These are phyloP conservation scores for Bauhinia variegata DNA, from an alignment of 306 rosid species.

Conservation along the genomic window DNA sequence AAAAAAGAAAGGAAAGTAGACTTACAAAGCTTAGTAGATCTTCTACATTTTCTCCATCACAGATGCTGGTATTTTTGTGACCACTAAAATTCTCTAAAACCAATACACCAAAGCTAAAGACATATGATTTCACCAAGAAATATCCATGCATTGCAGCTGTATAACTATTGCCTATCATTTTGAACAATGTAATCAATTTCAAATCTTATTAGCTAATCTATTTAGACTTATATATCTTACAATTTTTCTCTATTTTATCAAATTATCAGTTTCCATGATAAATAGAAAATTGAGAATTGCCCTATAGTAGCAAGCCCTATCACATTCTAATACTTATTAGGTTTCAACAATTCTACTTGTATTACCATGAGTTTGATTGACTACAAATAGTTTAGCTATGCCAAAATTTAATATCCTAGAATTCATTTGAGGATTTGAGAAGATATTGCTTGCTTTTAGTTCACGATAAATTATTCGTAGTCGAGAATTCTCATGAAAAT, in stretches of 20 bases:
- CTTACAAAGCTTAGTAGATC: conserved; percentile 53
- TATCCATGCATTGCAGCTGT: conserved; percentile 50
- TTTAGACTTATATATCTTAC: background rate
- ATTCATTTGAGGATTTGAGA: conserved; percentile 34
- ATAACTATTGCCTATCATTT: conserved; percentile 43
- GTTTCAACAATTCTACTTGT: conserved; percentile 6
- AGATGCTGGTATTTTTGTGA: conserved; percentile 26
- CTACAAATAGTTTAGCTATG: background rate
- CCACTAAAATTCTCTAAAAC: conserved; percentile 62
- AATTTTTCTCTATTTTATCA: background rate
- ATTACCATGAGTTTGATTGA: background rate
- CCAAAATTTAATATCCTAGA: conserved; percentile 39
- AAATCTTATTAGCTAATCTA: background rate
- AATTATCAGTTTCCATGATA: no score
- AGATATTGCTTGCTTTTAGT: conserved; percentile 36
- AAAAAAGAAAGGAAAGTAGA: background rate
- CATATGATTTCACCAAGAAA: conserved; percentile 47
- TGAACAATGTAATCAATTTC: background rate
- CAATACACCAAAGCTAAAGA: conserved; percentile 55
- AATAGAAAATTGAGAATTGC: no score
- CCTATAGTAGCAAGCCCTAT: background rate
- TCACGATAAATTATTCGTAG: conserved; percentile 33
- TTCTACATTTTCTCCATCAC: conserved; percentile 26
- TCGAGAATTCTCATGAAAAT: conserved; percentile 36
- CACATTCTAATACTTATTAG: background rate